Percentiles rank a stretch among this genome's conserved stretches.
Conservation (phyloP, 768 basidiomycete genomes). For the Gloeophyllum trabeum region DNA sequence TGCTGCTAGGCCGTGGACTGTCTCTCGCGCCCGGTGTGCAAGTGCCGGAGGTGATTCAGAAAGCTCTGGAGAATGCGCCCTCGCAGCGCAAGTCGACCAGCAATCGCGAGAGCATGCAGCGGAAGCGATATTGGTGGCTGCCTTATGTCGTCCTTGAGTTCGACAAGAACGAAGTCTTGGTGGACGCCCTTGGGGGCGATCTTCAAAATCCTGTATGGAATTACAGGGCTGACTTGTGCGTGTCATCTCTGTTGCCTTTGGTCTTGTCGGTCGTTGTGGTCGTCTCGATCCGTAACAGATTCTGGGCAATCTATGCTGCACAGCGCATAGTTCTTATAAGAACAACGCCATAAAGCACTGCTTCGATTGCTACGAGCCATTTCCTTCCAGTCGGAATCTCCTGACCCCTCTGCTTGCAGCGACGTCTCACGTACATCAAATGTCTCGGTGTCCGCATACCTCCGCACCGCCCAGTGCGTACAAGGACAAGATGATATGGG, state of each 20-base stretch:
- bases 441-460: constrained; percentile 84
- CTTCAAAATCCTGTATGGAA: constrained; percentile 87
- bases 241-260: constrained; percentile 9
- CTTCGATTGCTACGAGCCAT: no score
- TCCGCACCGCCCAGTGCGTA: constrained; percentile 67
- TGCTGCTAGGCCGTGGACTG: constrained; percentile 78
- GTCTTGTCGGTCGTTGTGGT: background rate
- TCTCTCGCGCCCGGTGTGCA: constrained; percentile 66
- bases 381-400: constrained; percentile 2
- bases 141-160: constrained; percentile 97
- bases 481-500: constrained; percentile 90
- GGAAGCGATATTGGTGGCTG: constrained; percentile 90
- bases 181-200: constrained; percentile 96
- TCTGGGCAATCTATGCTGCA: no score
- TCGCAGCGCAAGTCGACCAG: constrained; percentile 45
- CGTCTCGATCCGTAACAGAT: background rate
- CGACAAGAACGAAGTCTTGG: constrained; percentile 93
- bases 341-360: no score
- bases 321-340: no score
- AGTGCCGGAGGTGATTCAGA: constrained; percentile 78
- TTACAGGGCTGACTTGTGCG: constrained; percentile 91
- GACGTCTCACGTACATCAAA: constrained; percentile 93
- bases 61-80: constrained; percentile 57
- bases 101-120: constrained; percentile 85
- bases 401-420: constrained; percentile 27